phyloP scores from a whole-genome alignment of 768 basidiomycete genomes.

The Chalciporus sphaerocephalus region DNA sequence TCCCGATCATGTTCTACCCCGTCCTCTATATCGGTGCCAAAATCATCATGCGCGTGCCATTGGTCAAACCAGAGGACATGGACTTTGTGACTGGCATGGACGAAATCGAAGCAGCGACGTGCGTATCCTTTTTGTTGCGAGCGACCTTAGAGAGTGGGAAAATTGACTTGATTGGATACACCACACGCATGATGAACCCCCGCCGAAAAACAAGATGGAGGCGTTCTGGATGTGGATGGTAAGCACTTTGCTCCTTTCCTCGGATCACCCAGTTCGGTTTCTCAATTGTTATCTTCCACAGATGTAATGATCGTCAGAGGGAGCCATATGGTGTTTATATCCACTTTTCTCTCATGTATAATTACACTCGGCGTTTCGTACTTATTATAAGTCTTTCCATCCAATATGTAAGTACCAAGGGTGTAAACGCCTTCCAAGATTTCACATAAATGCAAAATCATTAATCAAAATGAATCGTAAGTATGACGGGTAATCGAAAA shows the following conservation, averaged over 20 bases:
- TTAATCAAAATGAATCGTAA: background rate
- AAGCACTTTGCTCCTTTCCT: constrained; percentile 4
- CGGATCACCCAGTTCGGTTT: background rate
- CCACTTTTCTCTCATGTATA: background rate
- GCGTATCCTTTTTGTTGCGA: background rate
- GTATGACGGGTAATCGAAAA: background rate
- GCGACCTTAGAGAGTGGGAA: background rate
- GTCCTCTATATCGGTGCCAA: constrained; percentile 37
- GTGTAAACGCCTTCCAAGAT: background rate
- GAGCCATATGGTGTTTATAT: background rate
- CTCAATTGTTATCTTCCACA: background rate
- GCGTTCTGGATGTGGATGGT: constrained; percentile 30
- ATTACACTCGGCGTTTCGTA: background rate
- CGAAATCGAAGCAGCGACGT: constrained; percentile 31
- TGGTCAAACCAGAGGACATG: constrained; percentile 18
- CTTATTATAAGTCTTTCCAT: background rate
- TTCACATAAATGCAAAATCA: background rate
- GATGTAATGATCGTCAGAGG: constrained; percentile 7
- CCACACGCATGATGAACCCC: constrained; percentile 25
- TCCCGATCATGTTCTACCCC: constrained; percentile 43
- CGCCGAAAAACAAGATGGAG: constrained; percentile 23
- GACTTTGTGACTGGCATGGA: constrained; percentile 23
- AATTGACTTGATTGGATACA: background rate
- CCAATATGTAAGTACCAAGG: background rate
- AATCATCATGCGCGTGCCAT: constrained; percentile 7